phyloP scores from a whole-genome alignment of 805 yeast species.

The Hyphopichia homilentoma region DNA sequence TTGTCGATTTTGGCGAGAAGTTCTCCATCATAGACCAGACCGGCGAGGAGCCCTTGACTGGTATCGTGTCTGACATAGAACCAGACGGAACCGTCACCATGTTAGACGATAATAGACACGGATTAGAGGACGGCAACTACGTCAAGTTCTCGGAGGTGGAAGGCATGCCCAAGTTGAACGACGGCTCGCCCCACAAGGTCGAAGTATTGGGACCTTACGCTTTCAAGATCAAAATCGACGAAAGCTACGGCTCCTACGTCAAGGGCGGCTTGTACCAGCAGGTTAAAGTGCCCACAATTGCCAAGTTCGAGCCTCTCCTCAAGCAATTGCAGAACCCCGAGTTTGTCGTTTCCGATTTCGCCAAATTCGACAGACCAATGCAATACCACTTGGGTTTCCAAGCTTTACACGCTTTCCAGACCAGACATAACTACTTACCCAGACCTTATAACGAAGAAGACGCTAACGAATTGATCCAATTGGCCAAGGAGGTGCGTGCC shows the following conservation, averaged over 20 bases:
- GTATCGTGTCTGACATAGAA: constrained; percentile 88
- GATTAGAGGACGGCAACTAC: constrained; percentile 85
- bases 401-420: constrained; percentile 74
- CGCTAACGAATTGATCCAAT: constrained; percentile 57
- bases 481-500: constrained; percentile 57
- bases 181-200: constrained; percentile 69
- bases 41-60: constrained; percentile 89
- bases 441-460: constrained; percentile 73
- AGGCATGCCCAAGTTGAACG: constrained; percentile 73
- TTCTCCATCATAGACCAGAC: constrained; percentile 80
- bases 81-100: constrained; percentile 87
- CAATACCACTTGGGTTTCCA: constrained; percentile 91
- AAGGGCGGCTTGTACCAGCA: constrained; percentile 91
- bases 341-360: constrained; percentile 77
- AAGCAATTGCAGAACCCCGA: constrained; percentile 77
- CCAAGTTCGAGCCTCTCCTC: constrained; percentile 60
- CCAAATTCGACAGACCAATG: constrained; percentile 88
- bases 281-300: constrained; percentile 74
- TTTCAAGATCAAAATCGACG: constrained; percentile 63
- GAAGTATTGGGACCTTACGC: constrained; percentile 95
- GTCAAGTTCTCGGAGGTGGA: constrained; percentile 84
- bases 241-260: constrained; percentile 56
- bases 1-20: constrained; percentile 83
- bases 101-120: constrained; percentile 89
- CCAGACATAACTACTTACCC: constrained; percentile 62